Conservation (phyloP, 805 yeast species). For the Debaryomyces maramus region DNA sequence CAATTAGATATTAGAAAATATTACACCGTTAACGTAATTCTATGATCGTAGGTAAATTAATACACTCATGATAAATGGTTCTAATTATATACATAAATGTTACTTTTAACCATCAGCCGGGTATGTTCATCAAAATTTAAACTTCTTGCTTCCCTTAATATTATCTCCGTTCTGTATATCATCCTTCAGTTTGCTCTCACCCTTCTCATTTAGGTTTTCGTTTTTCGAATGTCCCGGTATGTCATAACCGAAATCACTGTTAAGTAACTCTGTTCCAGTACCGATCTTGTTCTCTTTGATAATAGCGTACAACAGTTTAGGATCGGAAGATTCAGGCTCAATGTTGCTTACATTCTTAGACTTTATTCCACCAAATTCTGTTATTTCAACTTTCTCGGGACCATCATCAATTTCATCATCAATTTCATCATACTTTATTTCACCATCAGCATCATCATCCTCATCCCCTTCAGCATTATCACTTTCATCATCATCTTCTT, state of each 20-base stretch:
- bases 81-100: too few relatives aligned
- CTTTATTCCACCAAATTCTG: conserved; percentile 11
- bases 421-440: conserved; percentile 44
- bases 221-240: background rate
- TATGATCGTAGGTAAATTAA: too few relatives aligned
- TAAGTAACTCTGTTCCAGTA: conserved; percentile 9
- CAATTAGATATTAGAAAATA: background rate
- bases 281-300: conserved; percentile 15
- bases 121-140: background rate
- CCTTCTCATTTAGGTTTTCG: too few relatives aligned
- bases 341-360: background rate
- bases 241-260: conserved; percentile 15
- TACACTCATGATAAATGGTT: too few relatives aligned
- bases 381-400: conserved; percentile 9
- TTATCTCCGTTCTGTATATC: background rate
- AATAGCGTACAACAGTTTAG: conserved; percentile 21
- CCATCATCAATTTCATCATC: conserved; percentile 59
- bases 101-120: too few relatives aligned
- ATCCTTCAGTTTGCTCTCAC: too few relatives aligned
- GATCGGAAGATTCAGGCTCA: conserved; percentile 1
- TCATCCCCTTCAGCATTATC: conserved; percentile 60
- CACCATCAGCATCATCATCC: conserved; percentile 42
- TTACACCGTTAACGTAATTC: background rate
- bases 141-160: background rate
- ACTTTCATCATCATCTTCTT: conserved; percentile 31